Evolutionary conservation across 2,329 filamentous ascomycete genomes (phyloP), one percentile per base, ranked within the genome.

Genomic region (Sclerotinia subarctica): DNA sequence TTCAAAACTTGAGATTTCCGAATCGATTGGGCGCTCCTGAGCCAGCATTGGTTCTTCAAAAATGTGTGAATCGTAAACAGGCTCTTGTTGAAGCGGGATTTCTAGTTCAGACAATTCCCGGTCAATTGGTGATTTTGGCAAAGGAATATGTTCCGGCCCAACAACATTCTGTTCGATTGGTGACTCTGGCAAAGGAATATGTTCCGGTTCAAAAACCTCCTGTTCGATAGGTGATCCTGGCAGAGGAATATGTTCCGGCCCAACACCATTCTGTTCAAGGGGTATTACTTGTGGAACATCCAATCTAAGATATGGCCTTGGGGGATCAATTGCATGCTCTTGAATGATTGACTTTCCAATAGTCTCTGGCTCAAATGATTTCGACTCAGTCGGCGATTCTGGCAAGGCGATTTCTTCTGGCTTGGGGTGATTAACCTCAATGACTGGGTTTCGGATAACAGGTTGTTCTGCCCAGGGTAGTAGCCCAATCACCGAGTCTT

Each of bases 351-450:
- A 8, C 29, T 24, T 29, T 51, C 13, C 13, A 24, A 35, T 51
- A 5, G 17, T 5, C 21, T 38, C 29, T 38, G 58, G 26, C 26
- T 38, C 52, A 17, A 32, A 38, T 17, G 21, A 32, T 49, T 26
- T 32, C n/a, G 35, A 10, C 17, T 66, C 52, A 24, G 47, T 35
- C 35, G 63, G 63, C 26, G 63, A 66, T 47, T 47, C 63, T 26
- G 63, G 63, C 21, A 66, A 47, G 19, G 63, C 38, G 15, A 66
- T 47, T 38, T 66, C 26, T 47, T 47, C 52, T 49, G 63, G 63
- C 26, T 38, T 26, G 15, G 63, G 52, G 47, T n/a, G 49, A 19
- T 51, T 51, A n/a, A 42, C 46, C 15, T 21, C 29, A 17, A 38
- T 19, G n/a, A 29, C 47, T 26, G 46, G 46, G 5, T 63, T 63